Base-by-base conservation (phyloP, 768 basidiomycete species). In the Pleurotus citrinopileatus region DNA sequence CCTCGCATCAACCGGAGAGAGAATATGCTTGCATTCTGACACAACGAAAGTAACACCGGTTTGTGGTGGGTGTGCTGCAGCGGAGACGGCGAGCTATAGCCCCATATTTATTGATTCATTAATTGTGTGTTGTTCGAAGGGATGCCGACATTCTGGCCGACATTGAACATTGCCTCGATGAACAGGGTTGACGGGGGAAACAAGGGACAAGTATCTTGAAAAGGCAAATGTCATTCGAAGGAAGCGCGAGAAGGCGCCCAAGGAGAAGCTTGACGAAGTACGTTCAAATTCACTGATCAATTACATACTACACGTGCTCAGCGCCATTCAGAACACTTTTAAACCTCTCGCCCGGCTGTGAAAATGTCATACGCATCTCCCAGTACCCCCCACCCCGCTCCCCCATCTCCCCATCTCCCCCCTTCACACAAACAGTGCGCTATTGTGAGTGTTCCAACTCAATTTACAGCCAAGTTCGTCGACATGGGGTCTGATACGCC, bases 241-340 rank as follows among this genome's bases (percentile, higher is more conserved):
- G 29, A 47, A 17, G 45, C 45, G 19, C 45, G 23, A 47, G 45
- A 47, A 47, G 45, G 27, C 45, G 45, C 27, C 45, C 10, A 44
- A 22, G 25, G 23, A 27, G 26, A 44, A 23, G 43, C 12, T 20
- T 19, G 23, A 23, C 20, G 20, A 44, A 20, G 19, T 27, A 22
- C 43, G 26, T 25, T 22, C n/a, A 37, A 22, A 15, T 37, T 19
- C 17, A 19, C 28, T 51, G 48, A 51, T 51, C 48, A 51, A 47
- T 51, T 51, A 51, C 48, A 34, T 51, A 51, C 48, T 51, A 51
- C 48, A 51, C 48, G 48, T 51, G 48, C 48, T 27, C 32, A 23
- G 48, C 20, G 28, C 28, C 48, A 23, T 19, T 20, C 48, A 51
- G 45, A 36, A 36, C 27, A 26, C 48, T 51, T 51, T 51, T 29